Base-by-base conservation (phyloP, 2,329 filamentous ascomycete species). In the Fusarium verrucosum region DNA sequence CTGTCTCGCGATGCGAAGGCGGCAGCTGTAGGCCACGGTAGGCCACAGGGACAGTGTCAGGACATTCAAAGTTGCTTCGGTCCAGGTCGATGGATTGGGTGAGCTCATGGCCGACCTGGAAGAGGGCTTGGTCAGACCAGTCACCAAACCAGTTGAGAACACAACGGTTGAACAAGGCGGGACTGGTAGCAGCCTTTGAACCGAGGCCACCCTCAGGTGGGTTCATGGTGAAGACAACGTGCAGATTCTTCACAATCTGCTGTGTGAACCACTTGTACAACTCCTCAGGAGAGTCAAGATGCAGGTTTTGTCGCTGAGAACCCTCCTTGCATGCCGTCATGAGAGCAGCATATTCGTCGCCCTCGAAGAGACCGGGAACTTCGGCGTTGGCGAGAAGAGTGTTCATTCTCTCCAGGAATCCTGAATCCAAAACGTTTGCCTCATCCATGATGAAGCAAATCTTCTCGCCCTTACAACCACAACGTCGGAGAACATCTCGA, bases 391-490 rank as follows among this genome's bases (percentile, higher is more conserved):
- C 96, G 61, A 99, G 88, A 46, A 99, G 81, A 0, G 95, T 99
- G 76, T 99, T 99, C 95, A 99, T 99, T 72, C 96, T 90, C 78
- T 99, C 95, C 52, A 99, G 79, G 88, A 99, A 99, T 50, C 95
- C 95, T 38, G 95, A 99, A 77, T 99, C 95, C 25, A 99, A 85
- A 32, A 99, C 95, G 72, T 99, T 99, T 10, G 94, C 91, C 80
- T 99, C 95, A 75, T 99, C 95, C 94, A 99, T 98, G 81, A 99
- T 97, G 83, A 99, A 99, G 80, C 96, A 99, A 44, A 99, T 96
- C 83, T 98, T 98, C 77, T 99, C 95, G 32, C 95, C 95, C 82
- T 97, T 97, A 82, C 94, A 98, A 64, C 95, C 95, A 70, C 92
- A 96, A 55, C 95, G 88, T 41, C 95, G 90, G 36, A 99, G 87